phyloP scores from a whole-genome alignment of 2,329 filamentous ascomycete species.

The Falciphora oryzae region DNA sequence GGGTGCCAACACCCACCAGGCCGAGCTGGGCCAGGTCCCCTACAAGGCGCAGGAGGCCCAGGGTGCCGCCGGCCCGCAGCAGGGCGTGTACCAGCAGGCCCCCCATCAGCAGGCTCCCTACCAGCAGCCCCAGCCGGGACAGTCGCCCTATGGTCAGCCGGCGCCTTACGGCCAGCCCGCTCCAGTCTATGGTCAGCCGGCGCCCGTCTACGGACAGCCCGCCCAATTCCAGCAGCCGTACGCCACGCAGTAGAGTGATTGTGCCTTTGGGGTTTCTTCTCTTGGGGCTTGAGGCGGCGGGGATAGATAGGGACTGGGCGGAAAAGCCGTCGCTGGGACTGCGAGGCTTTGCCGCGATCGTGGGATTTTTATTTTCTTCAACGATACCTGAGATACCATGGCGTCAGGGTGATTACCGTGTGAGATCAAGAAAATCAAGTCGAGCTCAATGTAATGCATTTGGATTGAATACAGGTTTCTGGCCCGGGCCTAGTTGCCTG shows the following conservation, averaged over 20 bases:
- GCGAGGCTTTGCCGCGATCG: not conserved
- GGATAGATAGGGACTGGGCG: no score
- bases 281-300: not conserved
- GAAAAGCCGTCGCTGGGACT: not conserved
- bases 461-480: no score
- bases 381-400: not conserved
- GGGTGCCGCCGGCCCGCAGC: not conserved
- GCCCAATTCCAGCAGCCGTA: not conserved
- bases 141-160: constrained; percentile 2
- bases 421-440: no score
- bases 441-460: no score
- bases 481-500: no score
- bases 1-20: constrained; percentile 7
- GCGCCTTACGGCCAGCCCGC: not conserved
- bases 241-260: not conserved
- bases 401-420: no score
- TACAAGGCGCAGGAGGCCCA: constrained; percentile 10
- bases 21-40: constrained; percentile 15
- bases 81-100: not conserved
- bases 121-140: constrained; percentile 8
- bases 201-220: not conserved
- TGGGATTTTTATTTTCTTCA: not conserved
- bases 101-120: not conserved
- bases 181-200: not conserved
- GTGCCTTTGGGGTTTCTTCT: no score